Evolutionary conservation across 495 filamentous ascomycete genomes (phyloP).

Genomic region (Cercophora newfieldiana): DNA sequence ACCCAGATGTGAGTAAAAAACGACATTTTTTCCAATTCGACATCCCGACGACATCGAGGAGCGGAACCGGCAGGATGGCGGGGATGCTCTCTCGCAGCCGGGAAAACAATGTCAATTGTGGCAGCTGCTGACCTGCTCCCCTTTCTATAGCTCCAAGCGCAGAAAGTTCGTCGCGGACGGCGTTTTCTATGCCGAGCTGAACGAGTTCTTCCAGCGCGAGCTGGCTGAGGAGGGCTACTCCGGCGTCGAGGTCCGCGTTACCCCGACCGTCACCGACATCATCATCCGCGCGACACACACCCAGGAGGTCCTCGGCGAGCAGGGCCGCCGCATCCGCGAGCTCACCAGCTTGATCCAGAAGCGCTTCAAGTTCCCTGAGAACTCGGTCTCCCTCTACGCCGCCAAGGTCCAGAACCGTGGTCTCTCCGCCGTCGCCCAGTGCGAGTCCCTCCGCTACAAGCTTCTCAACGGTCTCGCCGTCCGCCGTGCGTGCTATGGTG

Average conservation of each 20-base stretch:
- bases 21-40: not conserved
- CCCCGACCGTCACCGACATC: conserved; percentile 99
- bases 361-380: conserved; percentile 99
- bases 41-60: not conserved
- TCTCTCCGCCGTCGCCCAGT: conserved; percentile 99
- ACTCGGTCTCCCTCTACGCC: conserved; percentile 98
- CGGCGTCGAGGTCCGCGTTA: conserved; percentile 98
- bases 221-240: conserved; percentile 99
- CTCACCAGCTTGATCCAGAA: conserved; percentile 99
- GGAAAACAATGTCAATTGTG: not conserved
- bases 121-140: conserved; percentile 23
- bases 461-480: conserved; percentile 98
- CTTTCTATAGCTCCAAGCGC: conserved; percentile 76
- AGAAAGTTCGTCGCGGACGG: conserved; percentile 99
- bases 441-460: conserved; percentile 99
- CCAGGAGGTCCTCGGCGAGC: conserved; percentile 99
- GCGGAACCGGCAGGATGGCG: not conserved
- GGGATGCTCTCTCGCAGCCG: not conserved
- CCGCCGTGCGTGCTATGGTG: conserved; percentile 97
- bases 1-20: conserved; percentile 54
- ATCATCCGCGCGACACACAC: conserved; percentile 99
- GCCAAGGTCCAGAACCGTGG: conserved; percentile 99
- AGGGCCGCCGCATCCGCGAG: conserved; percentile 98
- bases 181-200: conserved; percentile 99
- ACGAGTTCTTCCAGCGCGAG: conserved; percentile 99